Conservation (phyloP, 192 early-diverging fungal species). For the Phlyctochytrium planicorne region DNA sequence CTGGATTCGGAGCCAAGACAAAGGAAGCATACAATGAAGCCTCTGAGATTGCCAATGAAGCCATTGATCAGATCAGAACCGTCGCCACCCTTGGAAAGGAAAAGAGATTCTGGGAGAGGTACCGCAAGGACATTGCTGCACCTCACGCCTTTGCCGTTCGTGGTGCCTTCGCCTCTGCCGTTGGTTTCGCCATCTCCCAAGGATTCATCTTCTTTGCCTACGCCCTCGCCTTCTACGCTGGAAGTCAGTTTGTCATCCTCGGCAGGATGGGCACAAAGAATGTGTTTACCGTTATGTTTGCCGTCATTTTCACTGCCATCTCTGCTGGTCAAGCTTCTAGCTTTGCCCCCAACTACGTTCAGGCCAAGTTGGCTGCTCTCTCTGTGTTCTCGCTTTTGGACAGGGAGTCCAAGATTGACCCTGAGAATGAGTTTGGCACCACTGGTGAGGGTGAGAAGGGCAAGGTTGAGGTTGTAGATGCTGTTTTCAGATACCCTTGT, state of each 20-base stretch:
- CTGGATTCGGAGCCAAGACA: slow-evolving; percentile 60
- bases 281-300: slow-evolving; percentile 47
- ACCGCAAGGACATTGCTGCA: slow-evolving; percentile 54
- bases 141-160: slow-evolving; percentile 70
- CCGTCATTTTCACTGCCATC: slow-evolving; percentile 66
- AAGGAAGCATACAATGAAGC: slow-evolving; percentile 67
- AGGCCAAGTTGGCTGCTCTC: slow-evolving; percentile 77
- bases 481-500: slow-evolving; percentile 74
- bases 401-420: slow-evolving; percentile 70
- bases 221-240: slow-evolving; percentile 84
- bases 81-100: slow-evolving; percentile 74
- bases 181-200: slow-evolving; percentile 78
- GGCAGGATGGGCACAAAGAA: slow-evolving; percentile 41
- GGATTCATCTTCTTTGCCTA: slow-evolving; percentile 71
- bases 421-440: not conserved
- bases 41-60: slow-evolving; percentile 76
- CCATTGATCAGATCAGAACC: slow-evolving; percentile 81
- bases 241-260: slow-evolving; percentile 59
- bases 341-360: slow-evolving; percentile 73
- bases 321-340: slow-evolving; percentile 74
- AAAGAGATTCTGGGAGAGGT: slow-evolving; percentile 66
- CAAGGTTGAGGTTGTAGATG: slow-evolving; percentile 49
- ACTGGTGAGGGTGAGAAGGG: slow-evolving; percentile 46
- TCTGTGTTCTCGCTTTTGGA: slow-evolving; percentile 71
- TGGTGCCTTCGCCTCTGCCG: slow-evolving; percentile 61